Percentiles rank a stretch among this genome's conserved stretches.
These are phyloP conservation scores for Trichosporon inkin DNA, from an alignment of 1,284 basidiomycete species.

Conservation along the genomic window DNA sequence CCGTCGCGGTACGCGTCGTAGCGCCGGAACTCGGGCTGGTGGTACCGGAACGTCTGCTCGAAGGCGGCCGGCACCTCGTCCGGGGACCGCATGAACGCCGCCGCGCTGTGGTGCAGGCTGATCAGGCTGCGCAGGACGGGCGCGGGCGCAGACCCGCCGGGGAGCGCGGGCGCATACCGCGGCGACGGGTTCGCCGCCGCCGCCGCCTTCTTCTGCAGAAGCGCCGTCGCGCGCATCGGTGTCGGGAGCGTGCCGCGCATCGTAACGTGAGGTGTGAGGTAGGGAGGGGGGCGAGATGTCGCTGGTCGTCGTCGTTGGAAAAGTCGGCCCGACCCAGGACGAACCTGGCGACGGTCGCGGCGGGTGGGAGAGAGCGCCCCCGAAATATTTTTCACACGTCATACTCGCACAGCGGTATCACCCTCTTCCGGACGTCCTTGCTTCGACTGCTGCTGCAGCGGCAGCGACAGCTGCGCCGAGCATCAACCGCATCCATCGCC, in stretches of 20 bases:
- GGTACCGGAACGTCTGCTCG: constrained; percentile 32
- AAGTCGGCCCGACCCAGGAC: not conserved
- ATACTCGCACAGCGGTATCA: not conserved
- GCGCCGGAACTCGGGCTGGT: constrained; percentile 18
- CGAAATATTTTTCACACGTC: not conserved
- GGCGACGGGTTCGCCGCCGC: not conserved
- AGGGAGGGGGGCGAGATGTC: not conserved
- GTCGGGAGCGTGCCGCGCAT: not conserved
- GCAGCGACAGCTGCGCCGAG: not conserved
- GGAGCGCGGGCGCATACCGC: constrained; percentile 2
- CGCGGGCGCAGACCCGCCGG: constrained; percentile 25
- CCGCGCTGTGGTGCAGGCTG: constrained; percentile 41
- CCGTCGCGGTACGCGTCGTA: constrained; percentile 19
- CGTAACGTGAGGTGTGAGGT: no score
- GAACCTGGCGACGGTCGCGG: no score
- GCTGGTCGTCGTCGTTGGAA: not conserved
- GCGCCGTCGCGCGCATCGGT: not conserved
- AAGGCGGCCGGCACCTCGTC: constrained; percentile 33
- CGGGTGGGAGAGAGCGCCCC: no score
- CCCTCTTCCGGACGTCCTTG: not conserved
- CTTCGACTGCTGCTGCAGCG: not conserved
- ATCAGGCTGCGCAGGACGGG: constrained; percentile 35
- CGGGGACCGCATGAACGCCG: constrained; percentile 41
- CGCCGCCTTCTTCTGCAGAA: not conserved
- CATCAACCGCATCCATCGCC: not conserved